Evolutionary conservation across 768 basidiomycete genomes (phyloP).

Genomic region (Antrodiella citrinella): DNA sequence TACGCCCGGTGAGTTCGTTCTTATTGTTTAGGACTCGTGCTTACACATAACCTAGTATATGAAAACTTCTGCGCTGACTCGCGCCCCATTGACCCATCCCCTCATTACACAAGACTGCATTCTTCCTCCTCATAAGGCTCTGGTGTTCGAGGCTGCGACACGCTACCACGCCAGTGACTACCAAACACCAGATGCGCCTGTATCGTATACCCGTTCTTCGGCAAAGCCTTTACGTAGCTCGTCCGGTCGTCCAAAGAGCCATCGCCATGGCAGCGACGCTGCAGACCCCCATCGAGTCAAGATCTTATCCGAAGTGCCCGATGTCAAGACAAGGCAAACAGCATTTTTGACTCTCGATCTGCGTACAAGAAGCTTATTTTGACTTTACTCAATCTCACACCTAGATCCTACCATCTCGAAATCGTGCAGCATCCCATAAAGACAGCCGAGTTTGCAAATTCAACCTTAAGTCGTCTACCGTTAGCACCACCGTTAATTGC

Average conservation of each 20-base stretch:
- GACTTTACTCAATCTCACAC: background rate
- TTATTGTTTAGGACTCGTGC: background rate
- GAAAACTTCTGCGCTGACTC: background rate
- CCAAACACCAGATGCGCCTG: background rate
- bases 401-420: slow-evolving; percentile 63
- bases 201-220: background rate
- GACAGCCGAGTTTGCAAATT: slow-evolving; percentile 75
- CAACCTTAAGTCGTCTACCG: slow-evolving; percentile 70
- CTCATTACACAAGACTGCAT: background rate
- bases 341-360: no score
- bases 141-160: background rate
- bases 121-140: background rate
- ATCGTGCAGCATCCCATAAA: slow-evolving; percentile 79
- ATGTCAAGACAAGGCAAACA: background rate
- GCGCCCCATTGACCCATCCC: no score
- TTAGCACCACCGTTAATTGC: slow-evolving; percentile 80
- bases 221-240: background rate
- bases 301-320: background rate
- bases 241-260: background rate
- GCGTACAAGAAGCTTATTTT: no score
- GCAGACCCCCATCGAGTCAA: background rate
- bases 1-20: background rate
- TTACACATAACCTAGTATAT: background rate
- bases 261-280: background rate
- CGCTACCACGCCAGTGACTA: background rate